Evolutionary conservation across 1,284 basidiomycete species (phyloP).

Genomic region (Ustilago shanxiensis): DNA sequence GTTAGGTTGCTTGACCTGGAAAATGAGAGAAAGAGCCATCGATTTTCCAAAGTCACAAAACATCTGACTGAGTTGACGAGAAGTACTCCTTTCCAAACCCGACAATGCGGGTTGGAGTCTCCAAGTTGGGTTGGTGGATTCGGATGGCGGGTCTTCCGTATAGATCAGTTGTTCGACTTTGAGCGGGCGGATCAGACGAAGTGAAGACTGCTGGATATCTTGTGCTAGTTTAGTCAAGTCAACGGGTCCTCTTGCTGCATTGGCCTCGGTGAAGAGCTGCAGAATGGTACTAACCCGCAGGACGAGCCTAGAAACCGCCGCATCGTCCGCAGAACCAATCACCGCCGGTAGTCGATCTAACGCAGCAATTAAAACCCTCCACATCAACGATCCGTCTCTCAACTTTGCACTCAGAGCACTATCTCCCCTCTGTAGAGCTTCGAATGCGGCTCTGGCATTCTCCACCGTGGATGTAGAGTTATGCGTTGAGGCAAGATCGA

Average conservation of each 20-base stretch:
- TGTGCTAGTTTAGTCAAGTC: slow-evolving; percentile 13
- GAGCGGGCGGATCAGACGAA: slow-evolving; percentile 12
- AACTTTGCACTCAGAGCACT: background rate
- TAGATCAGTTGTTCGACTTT: slow-evolving; percentile 21
- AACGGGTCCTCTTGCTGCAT: background rate
- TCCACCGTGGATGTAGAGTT: slow-evolving; percentile 10
- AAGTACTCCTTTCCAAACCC: slow-evolving; percentile 22
- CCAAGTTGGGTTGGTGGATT: background rate
- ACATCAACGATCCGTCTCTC: slow-evolving; percentile 9
- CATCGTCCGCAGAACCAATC: slow-evolving; percentile 26
- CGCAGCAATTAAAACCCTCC: slow-evolving; percentile 17
- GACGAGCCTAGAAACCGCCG: slow-evolving; percentile 19
- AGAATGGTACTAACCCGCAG: slow-evolving; percentile 25
- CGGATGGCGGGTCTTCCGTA: slow-evolving; percentile 1
- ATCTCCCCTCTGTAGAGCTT: background rate
- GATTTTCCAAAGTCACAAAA: slow-evolving; percentile 24
- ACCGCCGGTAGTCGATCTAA: slow-evolving; percentile 21
- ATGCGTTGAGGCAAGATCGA: slow-evolving; percentile 28
- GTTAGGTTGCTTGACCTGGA: slow-evolving; percentile 10
- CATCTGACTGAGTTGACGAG: slow-evolving; percentile 27
- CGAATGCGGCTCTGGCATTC: slow-evolving; percentile 10
- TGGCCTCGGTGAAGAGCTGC: background rate
- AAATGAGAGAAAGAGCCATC: slow-evolving; percentile 14
- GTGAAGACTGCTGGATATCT: slow-evolving; percentile 11
- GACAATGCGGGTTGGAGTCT: slow-evolving; percentile 28